A percentile compares a stretch with the other conserved stretches of the same genome.
Conservation (phyloP, 306 rosid species). For the Fragaria vesca region DNA sequence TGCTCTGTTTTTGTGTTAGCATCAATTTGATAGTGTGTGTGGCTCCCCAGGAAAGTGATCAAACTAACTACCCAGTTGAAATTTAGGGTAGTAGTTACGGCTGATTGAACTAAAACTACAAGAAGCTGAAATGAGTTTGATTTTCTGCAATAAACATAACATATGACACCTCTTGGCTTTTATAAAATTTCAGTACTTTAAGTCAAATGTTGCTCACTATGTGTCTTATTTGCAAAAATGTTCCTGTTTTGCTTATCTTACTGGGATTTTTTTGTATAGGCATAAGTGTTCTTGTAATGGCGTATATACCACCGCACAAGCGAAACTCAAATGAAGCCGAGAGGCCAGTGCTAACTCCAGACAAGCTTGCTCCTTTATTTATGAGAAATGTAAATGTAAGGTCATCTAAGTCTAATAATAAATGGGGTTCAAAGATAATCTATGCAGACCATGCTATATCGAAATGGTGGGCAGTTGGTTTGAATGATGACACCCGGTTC, state of each 20-base stretch:
- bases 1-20: background rate
- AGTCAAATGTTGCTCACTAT: background rate
- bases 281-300: slow-evolving; percentile 25
- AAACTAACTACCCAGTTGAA: background rate
- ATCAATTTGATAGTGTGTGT: background rate
- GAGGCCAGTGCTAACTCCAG: slow-evolving; percentile 29
- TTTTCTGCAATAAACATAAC: background rate
- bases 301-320: slow-evolving; percentile 60
- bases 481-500: slow-evolving; percentile 18
- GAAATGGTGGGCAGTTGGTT: slow-evolving; percentile 39
- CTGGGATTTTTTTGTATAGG: background rate
- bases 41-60: background rate
- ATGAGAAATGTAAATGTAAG: slow-evolving; percentile 1
- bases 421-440: background rate
- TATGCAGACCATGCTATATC: slow-evolving; percentile 20
- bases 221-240: background rate
- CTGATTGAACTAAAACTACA: background rate
- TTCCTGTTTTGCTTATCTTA: background rate
- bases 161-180: background rate
- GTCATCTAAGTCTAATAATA: slow-evolving; percentile 4
- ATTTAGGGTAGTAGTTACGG: background rate
- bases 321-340: slow-evolving; percentile 32
- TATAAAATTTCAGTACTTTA: background rate
- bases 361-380: slow-evolving; percentile 34
- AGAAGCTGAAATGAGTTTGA: background rate